Evolutionary conservation across 441 rosid species (phyloP), one percentile per base, ranked within the genome.

Genomic region (Francoa sonchifolia): DNA sequence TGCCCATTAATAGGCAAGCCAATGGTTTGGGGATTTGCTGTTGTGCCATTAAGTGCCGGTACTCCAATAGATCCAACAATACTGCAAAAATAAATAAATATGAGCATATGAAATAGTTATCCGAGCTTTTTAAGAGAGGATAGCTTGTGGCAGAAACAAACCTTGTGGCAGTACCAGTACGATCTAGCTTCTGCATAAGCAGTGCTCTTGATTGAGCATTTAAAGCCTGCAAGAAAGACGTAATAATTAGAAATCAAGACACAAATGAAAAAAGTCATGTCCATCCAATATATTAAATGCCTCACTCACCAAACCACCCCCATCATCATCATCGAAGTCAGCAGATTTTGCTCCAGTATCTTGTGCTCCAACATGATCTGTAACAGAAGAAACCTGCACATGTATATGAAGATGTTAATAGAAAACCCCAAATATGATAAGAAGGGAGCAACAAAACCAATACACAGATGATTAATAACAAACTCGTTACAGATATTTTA

Each of bases 241-340:
- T 21, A 18, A 12, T 30, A 18, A 33, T 17, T 18, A 26, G 4
- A 22, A 8, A 32, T 5, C 16, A 34, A 11, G 32, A 6, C 4
- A 8, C 5, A 25, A 35, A n/a, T 8, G 39, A 34, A 12, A 19
- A 15, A 8, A 6, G 16, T 26, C 2, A 39, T 39, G 14, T 9
- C 48, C 7, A 46, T 30, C 35, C 26, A 43, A 44, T 20, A 44
- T 1, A 20, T 23, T 16, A 19, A 26, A 30, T 21, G 43, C 26
- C 30, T 47, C 44, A 63, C 88, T 70, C 48, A 82, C 96, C 82
- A 83, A 52, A 27, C 96, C 96, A 47, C 94, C 94, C 30, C 94
- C 96, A 50, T 81, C 93, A 59, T 87, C 94, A 68, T 87, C 96
- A 71, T 87, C 96, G 38, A 87, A 76, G 65, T 87, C 96, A 1